A percentile compares a stretch with the other conserved stretches of the same genome.
These are phyloP conservation scores for Pestalotiopsis sp. DNA, from an alignment of 2,329 filamentous ascomycete genomes.

Conservation along the genomic window DNA sequence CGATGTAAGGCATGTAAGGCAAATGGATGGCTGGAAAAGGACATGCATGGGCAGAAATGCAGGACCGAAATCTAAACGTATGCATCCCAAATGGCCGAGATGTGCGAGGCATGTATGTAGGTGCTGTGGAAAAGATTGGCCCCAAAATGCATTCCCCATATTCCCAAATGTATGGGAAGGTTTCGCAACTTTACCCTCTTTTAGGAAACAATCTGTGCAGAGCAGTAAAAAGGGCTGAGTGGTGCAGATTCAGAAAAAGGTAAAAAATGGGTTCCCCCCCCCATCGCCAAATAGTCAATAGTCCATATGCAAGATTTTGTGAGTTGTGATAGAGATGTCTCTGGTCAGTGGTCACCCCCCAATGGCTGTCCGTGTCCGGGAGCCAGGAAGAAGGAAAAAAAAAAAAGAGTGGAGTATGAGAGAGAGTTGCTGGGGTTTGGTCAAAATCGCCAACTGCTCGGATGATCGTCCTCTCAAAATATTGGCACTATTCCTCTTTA, in stretches of 20 bases:
- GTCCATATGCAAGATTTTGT: constrained; percentile 4
- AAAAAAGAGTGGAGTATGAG: background rate
- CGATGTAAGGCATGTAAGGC: no score
- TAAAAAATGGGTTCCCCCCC: background rate
- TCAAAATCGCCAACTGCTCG: background rate
- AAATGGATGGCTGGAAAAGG: no score
- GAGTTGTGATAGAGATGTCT: constrained; percentile 2
- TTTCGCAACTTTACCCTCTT: background rate
- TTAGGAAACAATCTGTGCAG: background rate
- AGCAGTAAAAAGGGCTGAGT: background rate
- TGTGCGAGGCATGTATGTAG: background rate
- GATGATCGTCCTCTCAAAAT: background rate
- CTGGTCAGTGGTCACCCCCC: background rate
- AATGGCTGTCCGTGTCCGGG: background rate
- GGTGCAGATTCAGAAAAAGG: no score
- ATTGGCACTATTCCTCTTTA: background rate
- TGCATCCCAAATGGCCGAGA: no score
- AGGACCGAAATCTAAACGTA: no score
- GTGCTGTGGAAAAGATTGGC: background rate
- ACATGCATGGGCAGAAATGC: no score
- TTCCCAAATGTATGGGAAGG: background rate
- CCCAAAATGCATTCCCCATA: background rate
- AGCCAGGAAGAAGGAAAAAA: background rate
- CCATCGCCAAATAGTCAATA: background rate
- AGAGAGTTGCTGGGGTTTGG: background rate